These are phyloP conservation scores for Leishmania mexicana DNA, from an alignment of 208 protist genomes.

Conservation along the genomic window DNA sequence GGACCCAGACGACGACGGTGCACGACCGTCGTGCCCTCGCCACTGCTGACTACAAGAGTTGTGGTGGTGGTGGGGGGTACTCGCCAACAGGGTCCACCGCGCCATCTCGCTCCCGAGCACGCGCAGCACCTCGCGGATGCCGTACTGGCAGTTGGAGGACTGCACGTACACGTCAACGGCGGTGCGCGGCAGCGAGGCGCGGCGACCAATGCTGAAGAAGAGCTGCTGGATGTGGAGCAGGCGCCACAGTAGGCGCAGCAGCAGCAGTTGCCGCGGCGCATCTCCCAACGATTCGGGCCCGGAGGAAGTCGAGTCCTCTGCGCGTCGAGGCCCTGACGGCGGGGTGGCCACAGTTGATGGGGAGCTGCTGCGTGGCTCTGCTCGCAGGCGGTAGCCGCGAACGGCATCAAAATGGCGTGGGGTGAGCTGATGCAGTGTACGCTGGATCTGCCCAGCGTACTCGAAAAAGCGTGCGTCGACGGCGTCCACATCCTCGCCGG, in stretches of 20 bases:
- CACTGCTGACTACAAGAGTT: background rate
- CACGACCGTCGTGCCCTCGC: background rate
- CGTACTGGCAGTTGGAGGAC: slow-evolving; percentile 25
- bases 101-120: slow-evolving; percentile 26
- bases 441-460: slow-evolving; percentile 37
- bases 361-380: background rate
- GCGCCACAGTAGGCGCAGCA: slow-evolving; percentile 25
- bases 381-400: slow-evolving; percentile 15
- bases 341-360: background rate
- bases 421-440: slow-evolving; percentile 33
- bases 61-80: background rate
- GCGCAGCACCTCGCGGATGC: slow-evolving; percentile 19
- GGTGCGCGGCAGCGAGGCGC: slow-evolving; percentile 17
- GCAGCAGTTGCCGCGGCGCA: slow-evolving; percentile 2
- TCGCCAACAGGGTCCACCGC: background rate
- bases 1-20: background rate
- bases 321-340: background rate
- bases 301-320: background rate
- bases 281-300: background rate
- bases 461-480: slow-evolving; percentile 35
- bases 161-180: slow-evolving; percentile 19
- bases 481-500: slow-evolving; percentile 9
- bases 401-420: slow-evolving; percentile 31
- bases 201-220: slow-evolving; percentile 23
- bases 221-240: slow-evolving; percentile 25